Evolutionary conservation across 129 eudicot genomes (phyloP).

Genomic region (Calendula officinalis): DNA sequence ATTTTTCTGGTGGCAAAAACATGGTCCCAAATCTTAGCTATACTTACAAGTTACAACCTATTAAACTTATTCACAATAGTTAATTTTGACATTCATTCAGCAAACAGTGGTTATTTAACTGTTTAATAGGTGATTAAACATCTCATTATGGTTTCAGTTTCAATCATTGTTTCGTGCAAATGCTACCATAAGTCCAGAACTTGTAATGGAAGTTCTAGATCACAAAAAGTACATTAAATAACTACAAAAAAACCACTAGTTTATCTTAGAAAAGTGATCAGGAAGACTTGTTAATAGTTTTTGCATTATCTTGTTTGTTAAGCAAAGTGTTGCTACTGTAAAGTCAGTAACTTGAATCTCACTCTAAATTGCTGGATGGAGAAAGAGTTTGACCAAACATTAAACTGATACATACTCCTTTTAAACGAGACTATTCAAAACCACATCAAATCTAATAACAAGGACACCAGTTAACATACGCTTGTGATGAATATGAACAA

Average conservation of each 20-base stretch:
- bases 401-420: background rate
- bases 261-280: background rate
- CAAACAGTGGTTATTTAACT: background rate
- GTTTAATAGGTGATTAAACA: background rate
- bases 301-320: slow-evolving; percentile 5
- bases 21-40: slow-evolving; percentile 16
- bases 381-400: slow-evolving; percentile 8
- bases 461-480: background rate
- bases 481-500: background rate
- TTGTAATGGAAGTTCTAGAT: slow-evolving; percentile 5
- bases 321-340: slow-evolving; percentile 20
- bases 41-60: slow-evolving; percentile 12
- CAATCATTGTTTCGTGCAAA: background rate
- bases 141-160: slow-evolving; percentile 2
- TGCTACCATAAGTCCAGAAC: background rate
- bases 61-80: slow-evolving; percentile 9
- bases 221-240: background rate
- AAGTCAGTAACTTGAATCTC: slow-evolving; percentile 18
- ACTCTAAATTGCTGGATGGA: slow-evolving; percentile 12
- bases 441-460: slow-evolving; percentile 18
- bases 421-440: background rate
- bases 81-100: slow-evolving; percentile 3
- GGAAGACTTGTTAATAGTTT: slow-evolving; percentile 8
- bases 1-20: background rate
- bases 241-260: background rate